Evolutionary conservation across 2,329 filamentous ascomycete genomes (phyloP).

Genomic region (Colletotrichum godetiae): DNA sequence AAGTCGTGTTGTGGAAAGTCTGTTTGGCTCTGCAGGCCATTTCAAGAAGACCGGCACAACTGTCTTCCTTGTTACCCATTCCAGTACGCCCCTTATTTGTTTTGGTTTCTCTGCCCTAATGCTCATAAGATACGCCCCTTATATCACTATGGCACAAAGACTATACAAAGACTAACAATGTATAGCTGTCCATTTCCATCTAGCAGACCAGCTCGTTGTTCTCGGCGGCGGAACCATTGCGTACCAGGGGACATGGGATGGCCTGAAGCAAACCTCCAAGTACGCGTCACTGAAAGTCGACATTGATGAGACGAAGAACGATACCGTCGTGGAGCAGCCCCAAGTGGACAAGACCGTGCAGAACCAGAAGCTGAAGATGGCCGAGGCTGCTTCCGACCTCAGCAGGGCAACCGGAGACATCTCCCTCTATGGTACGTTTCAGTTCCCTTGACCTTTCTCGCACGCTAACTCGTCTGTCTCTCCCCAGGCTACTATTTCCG

Average conservation of each 20-base stretch:
- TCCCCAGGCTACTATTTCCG: conserved; percentile 3
- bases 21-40: conserved; percentile 36
- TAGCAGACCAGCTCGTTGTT: conserved; percentile 6
- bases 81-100: background rate
- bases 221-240: background rate
- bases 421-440: conserved; percentile 21
- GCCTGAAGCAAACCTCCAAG: background rate
- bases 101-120: no score
- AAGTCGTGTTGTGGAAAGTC: conserved; percentile 22
- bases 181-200: background rate
- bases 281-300: background rate
- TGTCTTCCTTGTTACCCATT: conserved; percentile 18
- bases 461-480: background rate
- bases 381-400: conserved; percentile 8
- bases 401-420: conserved; percentile 18
- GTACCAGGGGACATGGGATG: conserved; percentile 16
- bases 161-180: background rate
- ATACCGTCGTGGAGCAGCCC: background rate
- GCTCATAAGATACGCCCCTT: background rate
- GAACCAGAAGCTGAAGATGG: conserved; percentile 12
- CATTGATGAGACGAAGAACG: background rate
- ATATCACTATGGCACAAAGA: background rate
- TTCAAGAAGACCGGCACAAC: conserved; percentile 37
- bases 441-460: background rate
- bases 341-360: background rate